phyloP scores from a whole-genome alignment of 306 rosid genomes.

The Medicago lupulina region DNA sequence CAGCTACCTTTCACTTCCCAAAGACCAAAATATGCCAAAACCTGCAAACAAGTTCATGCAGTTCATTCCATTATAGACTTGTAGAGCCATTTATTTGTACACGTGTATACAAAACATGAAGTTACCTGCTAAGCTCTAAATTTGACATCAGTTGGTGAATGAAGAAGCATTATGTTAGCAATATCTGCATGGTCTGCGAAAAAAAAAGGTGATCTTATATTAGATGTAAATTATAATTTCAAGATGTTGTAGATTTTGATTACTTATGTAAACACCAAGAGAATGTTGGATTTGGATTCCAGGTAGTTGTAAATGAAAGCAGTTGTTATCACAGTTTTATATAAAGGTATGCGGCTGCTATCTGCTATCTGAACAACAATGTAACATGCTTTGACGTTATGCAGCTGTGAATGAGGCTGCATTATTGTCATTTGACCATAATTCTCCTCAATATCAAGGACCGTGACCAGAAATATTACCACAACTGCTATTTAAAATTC shows the following conservation, averaged over 20 bases:
- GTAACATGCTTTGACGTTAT: background rate
- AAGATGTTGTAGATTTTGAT: background rate
- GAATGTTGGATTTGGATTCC: background rate
- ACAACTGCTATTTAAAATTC: background rate
- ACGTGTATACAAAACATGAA: slow-evolving; percentile 2
- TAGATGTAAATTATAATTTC: slow-evolving; percentile 12
- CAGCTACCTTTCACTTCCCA: slow-evolving; percentile 1
- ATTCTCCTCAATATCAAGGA: background rate
- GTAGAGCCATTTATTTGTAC: background rate
- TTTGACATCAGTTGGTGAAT: slow-evolving; percentile 37
- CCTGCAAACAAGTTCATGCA: background rate
- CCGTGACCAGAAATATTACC: background rate
- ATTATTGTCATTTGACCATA: background rate
- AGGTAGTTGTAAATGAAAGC: background rate
- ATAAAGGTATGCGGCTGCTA: background rate
- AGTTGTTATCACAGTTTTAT: background rate
- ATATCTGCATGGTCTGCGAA: slow-evolving; percentile 42
- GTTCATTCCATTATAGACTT: slow-evolving; percentile 15
- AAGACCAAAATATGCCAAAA: background rate
- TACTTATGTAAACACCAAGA: too few relatives aligned
- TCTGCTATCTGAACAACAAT: background rate
- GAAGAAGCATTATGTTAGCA: slow-evolving; percentile 33
- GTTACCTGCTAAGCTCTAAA: slow-evolving; percentile 48
- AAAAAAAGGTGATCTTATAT: background rate
- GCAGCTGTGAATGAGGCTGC: background rate